A percentile compares a stretch with the other conserved stretches of the same genome.
phyloP scores from a whole-genome alignment of 2,329 filamentous ascomycete genomes.

The Hymenoscyphus linearis region DNA sequence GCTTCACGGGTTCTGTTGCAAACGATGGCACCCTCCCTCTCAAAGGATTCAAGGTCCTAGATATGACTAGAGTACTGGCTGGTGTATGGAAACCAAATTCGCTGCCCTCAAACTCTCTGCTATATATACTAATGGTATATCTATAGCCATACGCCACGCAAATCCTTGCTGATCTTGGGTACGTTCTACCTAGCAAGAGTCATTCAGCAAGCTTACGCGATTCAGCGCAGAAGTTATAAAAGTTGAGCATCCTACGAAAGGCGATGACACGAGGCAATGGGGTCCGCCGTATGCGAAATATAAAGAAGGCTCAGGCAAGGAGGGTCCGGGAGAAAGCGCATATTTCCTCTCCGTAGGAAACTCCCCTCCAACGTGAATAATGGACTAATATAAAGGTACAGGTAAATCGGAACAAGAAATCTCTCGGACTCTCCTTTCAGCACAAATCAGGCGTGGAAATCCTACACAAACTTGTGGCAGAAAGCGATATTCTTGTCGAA shows the following conservation, averaged over 20 bases:
- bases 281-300: conserved; percentile 90
- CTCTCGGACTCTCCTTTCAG: conserved; percentile 84
- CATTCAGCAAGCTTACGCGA: conserved; percentile 13
- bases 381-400: conserved; percentile 33
- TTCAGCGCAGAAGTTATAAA: conserved; percentile 91
- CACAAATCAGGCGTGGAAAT: conserved; percentile 79
- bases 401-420: conserved; percentile 98
- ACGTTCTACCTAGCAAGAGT: conserved; percentile 36
- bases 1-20: conserved; percentile 19
- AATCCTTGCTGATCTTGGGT: conserved; percentile 94
- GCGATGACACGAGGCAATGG: conserved; percentile 94
- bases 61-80: conserved; percentile 94
- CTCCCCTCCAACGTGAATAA: not conserved
- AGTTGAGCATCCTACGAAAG: conserved; percentile 85
- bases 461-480: conserved; percentile 74
- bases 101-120: conserved; percentile 35
- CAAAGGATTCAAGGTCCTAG: conserved; percentile 80
- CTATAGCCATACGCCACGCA: conserved; percentile 91
- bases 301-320: conserved; percentile 48
- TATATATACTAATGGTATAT: not conserved
- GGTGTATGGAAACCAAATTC: conserved; percentile 51
- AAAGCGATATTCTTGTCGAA: conserved; percentile 90
- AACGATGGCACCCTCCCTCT: conserved; percentile 57
- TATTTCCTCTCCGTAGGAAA: conserved; percentile 79
- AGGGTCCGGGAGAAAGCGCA: conserved; percentile 83